phyloP scores from a whole-genome alignment of 345 rosid species.

The Murraya paniculata region DNA sequence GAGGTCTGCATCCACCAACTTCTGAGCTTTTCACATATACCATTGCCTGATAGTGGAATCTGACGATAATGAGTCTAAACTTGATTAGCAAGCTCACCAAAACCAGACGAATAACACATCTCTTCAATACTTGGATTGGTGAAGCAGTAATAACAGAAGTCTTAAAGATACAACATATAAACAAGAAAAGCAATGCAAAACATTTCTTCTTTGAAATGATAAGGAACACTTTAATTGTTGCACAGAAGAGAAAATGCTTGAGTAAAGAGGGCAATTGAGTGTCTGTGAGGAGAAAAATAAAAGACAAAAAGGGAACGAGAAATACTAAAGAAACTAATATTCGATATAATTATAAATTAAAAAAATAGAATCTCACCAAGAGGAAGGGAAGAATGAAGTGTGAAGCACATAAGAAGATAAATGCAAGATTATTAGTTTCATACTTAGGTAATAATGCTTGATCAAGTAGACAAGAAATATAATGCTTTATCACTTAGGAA shows the following conservation, averaged over 20 bases:
- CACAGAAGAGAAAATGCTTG: background rate
- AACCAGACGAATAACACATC: conserved; percentile 4
- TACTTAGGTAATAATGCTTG: too few species aligned
- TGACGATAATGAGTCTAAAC: conserved; percentile 30
- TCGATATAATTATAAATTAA: background rate
- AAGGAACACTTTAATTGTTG: background rate
- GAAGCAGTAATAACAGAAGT: background rate
- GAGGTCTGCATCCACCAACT: conserved; percentile 28
- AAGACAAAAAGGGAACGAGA: background rate
- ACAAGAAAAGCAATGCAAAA: background rate
- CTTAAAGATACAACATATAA: background rate
- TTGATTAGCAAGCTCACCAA: conserved; percentile 24
- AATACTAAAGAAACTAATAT: background rate
- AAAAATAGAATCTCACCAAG: too few species aligned
- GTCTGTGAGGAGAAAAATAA: background rate
- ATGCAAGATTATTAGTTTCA: too few species aligned
- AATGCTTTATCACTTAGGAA: background rate
- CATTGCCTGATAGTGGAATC: conserved; percentile 34
- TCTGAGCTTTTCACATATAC: conserved; percentile 27
- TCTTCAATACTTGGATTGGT: background rate
- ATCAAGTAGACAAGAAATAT: too few species aligned
- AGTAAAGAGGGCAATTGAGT: background rate
- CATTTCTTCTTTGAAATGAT: background rate
- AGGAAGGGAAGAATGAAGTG: background rate
- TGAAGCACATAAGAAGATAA: background rate